These are phyloP conservation scores for Sporothrix luriei DNA, from an alignment of 2,329 filamentous ascomycete genomes.

Conservation along the genomic window DNA sequence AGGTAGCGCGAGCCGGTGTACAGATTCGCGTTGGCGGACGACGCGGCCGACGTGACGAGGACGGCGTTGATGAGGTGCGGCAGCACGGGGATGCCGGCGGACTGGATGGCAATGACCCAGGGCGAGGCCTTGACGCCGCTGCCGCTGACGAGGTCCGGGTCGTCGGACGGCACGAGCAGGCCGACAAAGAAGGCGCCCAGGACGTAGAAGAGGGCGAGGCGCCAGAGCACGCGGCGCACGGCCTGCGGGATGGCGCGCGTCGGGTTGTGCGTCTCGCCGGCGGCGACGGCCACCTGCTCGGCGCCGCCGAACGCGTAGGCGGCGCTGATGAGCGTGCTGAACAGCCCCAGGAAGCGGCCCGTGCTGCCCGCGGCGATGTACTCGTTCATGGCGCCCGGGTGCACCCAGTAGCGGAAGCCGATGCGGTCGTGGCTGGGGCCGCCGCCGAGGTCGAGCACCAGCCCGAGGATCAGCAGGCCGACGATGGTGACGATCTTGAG, in stretches of 20 bases:
- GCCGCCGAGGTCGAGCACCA: slow-evolving; percentile 60
- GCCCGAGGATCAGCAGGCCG: slow-evolving; percentile 59
- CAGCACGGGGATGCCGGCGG: slow-evolving; percentile 67
- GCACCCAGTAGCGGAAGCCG: slow-evolving; percentile 55
- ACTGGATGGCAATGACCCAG: slow-evolving; percentile 73
- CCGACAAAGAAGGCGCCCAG: slow-evolving; percentile 42
- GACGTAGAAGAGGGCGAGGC: slow-evolving; percentile 42
- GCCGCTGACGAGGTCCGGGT: slow-evolving; percentile 41
- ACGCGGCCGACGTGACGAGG: slow-evolving; percentile 71
- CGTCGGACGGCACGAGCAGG: slow-evolving; percentile 39
- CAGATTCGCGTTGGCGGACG: slow-evolving; percentile 67
- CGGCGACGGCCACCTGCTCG: slow-evolving; percentile 63
- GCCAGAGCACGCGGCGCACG: slow-evolving; percentile 49
- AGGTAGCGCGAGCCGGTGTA: slow-evolving; percentile 61
- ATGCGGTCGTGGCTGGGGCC: slow-evolving; percentile 53
- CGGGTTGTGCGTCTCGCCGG: slow-evolving; percentile 65
- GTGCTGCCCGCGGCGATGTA: slow-evolving; percentile 46
- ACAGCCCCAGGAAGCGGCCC: slow-evolving; percentile 49
- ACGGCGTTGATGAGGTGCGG: slow-evolving; percentile 75
- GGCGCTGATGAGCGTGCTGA: slow-evolving; percentile 51
- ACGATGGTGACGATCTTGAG: slow-evolving; percentile 63
- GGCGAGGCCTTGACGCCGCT: slow-evolving; percentile 49
- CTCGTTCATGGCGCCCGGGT: slow-evolving; percentile 51
- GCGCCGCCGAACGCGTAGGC: slow-evolving; percentile 64
- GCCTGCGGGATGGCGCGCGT: slow-evolving; percentile 67